These are phyloP conservation scores for Hansenula lynferdii DNA, from an alignment of 1,139 yeast genomes.

Conservation along the genomic window DNA sequence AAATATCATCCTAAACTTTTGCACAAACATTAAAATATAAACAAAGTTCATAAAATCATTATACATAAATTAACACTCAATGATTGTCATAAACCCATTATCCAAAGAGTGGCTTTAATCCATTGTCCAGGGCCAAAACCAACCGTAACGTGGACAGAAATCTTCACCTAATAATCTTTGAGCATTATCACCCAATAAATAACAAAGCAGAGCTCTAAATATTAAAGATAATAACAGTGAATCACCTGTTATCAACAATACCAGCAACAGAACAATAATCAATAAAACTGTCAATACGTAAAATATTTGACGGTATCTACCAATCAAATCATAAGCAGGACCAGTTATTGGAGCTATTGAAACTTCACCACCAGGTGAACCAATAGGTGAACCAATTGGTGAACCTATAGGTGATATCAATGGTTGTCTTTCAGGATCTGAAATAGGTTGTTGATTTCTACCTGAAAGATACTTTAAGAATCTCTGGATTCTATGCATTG, in stretches of 20 bases:
- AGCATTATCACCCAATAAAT: conserved; percentile 10
- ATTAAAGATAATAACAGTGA: conserved; percentile 10
- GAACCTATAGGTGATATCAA: conserved; percentile 7
- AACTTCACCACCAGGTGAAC: background rate
- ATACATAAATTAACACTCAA: too few species aligned
- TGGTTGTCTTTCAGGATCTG: conserved; percentile 16
- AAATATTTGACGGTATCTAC: background rate
- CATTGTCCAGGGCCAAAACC: background rate
- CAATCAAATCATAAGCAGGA: background rate
- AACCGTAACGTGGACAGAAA: conserved; percentile 11
- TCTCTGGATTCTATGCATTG: background rate
- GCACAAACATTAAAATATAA: too few species aligned
- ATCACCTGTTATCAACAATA: conserved; percentile 11
- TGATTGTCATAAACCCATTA: too few species aligned
- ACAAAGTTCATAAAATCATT: too few species aligned
- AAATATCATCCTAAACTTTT: too few species aligned
- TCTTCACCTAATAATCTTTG: conserved; percentile 10
- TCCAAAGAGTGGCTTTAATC: too few species aligned
- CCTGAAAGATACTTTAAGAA: background rate
- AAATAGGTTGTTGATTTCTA: background rate
- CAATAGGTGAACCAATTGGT: background rate
- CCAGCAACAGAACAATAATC: conserved; percentile 5
- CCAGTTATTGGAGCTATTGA: background rate
- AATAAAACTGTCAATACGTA: background rate
- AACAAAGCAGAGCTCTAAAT: conserved; percentile 14